Evolutionary conservation across 2,329 filamentous ascomycete genomes (phyloP).

Genomic region (Penicillium paneum): DNA sequence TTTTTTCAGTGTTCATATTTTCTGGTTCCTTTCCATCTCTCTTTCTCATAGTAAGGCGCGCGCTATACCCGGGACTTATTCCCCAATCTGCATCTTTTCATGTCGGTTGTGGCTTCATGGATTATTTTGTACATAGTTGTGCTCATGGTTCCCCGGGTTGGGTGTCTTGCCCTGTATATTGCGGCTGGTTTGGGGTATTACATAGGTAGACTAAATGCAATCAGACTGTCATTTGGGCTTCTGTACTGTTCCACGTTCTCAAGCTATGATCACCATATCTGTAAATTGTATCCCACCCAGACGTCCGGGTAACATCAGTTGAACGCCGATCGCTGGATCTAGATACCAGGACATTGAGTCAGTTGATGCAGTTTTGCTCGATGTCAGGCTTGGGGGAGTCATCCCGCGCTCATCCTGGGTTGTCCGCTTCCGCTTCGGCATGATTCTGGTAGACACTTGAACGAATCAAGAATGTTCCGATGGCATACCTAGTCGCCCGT

Average conservation of each 20-base stretch:
- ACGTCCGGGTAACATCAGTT: no score
- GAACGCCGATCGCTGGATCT: no score
- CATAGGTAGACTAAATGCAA: not conserved
- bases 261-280: no score
- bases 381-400: no score
- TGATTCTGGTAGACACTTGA: no score
- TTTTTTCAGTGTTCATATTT: slow-evolving; percentile 6
- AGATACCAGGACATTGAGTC: no score
- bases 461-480: no score
- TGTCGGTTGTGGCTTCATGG: slow-evolving; percentile 1
- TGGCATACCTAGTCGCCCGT: no score
- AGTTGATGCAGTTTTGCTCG: no score
- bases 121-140: slow-evolving; percentile 9
- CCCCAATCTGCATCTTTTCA: slow-evolving; percentile 10
- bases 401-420: no score
- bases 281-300: no score
- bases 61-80: slow-evolving; percentile 28
- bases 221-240: slow-evolving; percentile 4
- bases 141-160: slow-evolving; percentile 15
- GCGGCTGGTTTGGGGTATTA: not conserved
- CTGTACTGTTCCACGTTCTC: not conserved
- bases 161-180: slow-evolving; percentile 10
- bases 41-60: slow-evolving; percentile 31
- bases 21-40: not conserved
- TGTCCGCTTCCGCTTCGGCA: no score